These are phyloP conservation scores for Blastobotrys parvus DNA, from an alignment of 805 yeast species.

Conservation along the genomic window DNA sequence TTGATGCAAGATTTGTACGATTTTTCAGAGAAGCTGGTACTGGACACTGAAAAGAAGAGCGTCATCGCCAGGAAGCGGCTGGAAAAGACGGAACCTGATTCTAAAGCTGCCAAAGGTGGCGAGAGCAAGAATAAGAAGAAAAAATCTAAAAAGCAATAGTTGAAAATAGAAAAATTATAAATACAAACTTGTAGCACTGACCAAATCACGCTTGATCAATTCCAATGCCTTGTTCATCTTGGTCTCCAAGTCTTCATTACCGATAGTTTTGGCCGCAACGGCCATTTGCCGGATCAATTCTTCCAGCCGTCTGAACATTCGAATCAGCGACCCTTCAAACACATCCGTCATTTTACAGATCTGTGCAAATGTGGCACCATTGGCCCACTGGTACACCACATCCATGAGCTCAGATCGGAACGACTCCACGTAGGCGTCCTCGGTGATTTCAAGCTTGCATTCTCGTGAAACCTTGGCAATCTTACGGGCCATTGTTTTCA, in stretches of 20 bases:
- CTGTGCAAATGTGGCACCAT: constrained; percentile 92
- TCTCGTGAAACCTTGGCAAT: constrained; percentile 87
- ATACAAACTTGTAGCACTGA: constrained; percentile 92
- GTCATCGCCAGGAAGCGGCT: constrained; percentile 55
- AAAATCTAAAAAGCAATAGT: too few species aligned
- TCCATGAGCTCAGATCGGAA: constrained; percentile 95
- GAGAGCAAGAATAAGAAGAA: constrained; percentile 2
- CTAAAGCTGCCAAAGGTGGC: constrained; percentile 1
- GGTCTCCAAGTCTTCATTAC: constrained; percentile 74
- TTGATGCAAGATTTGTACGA: constrained; percentile 52
- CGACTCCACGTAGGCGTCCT: constrained; percentile 84
- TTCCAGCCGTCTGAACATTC: constrained; percentile 91
- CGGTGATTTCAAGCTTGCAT: constrained; percentile 81
- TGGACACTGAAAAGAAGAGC: constrained; percentile 55
- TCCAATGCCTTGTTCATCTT: constrained; percentile 84
- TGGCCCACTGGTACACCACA: constrained; percentile 94
- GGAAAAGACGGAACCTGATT: constrained; percentile 16
- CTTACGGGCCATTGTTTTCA: constrained; percentile 85
- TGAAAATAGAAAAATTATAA: too few species aligned
- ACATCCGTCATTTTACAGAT: constrained; percentile 99
- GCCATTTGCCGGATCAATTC: constrained; percentile 87
- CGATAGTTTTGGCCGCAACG: constrained; percentile 89
- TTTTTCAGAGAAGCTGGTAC: constrained; percentile 48
- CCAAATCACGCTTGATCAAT: constrained; percentile 90
- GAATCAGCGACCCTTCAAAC: constrained; percentile 90